Base-by-base conservation (phyloP, 768 basidiomycete genomes). In the Erythrobasidium yunnanense region DNA sequence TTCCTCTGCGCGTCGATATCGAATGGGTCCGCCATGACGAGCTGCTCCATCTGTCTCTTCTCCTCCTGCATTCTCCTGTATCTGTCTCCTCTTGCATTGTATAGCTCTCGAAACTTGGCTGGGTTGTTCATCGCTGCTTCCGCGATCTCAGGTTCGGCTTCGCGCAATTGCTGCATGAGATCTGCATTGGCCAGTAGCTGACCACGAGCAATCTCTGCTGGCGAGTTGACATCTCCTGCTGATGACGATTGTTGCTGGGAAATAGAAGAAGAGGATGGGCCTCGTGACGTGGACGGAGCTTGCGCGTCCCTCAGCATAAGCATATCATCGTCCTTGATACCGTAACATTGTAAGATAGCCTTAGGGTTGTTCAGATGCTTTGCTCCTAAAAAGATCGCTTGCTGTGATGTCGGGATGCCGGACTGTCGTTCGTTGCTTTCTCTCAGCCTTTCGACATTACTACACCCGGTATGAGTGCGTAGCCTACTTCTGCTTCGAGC, bases 401-500 rank as follows among this genome's bases (percentile, higher is more conserved):
- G 90, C 70, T 90, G 87, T 25, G 74, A 57, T 18, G 81, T 73
- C 0, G 86, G 83, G 50, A 92, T 84, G 23, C 84, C 84, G 15
- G 87, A 88, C 90, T 91, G 71, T 18, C 45, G 20, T 7, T 15
- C 34, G 4, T n/a, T 18, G 2, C 23, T 22, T 6, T 57, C 22
- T 25, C 1, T 57, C 35, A 49, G 42, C 49, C 0, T 22, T 13
- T 13, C 46, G 30, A 3, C 15, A 15, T 15, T 29, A 50, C 33
- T 20, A n/a, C 27, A 35, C 8, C 17, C 15, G 53, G 22, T 54
- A 23, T 18, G 42, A 29, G 20, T 20, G 42, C 32, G 55, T 46
- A n/a, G 74, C 85, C 75, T 75, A 90, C 93, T 83, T 96, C 92
- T 0, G 86, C 92, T 77, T 95, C 90, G n/a, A 95, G 80, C 58